Evolutionary conservation across 148 eudicot genomes (phyloP), one percentile per base, ranked within the genome.

Genomic region (Persicaria tinctoria): DNA sequence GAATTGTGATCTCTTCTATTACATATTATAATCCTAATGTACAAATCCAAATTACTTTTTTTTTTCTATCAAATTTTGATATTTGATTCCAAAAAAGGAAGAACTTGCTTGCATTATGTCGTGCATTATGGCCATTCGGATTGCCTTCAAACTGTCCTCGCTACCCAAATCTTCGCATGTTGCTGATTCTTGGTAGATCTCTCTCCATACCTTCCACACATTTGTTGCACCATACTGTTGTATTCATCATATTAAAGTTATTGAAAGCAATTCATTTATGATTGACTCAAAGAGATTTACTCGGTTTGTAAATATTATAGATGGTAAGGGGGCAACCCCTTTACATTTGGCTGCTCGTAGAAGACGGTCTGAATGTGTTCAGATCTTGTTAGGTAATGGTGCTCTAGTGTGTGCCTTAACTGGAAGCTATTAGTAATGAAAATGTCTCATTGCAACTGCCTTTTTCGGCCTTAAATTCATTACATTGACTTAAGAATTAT

Each of bases 271-370:
- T 11, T 64, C 7, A 46, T 10, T 70, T 17, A 10, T n/a, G 2
- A 48, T 72, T 62, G 73, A n/a, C 68, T 70, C 38, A 82, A 95
- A 97, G 99, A 97, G 99, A 74, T 96, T 76, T 79, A 82, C 95
- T 56, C 80, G n/a, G n/a, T n/a, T n/a, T n/a, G n/a, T n/a, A n/a
- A n/a, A n/a, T n/a, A n/a, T n/a, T n/a, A n/a, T n/a, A n/a, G n/a
- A n/a, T n/a, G n/a, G n/a, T n/a, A 90, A 96, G 83, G 99, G 99
- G 46, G 97, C 93, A 47, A 92, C 99, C 27, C 97, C 99, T 17
- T 84, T 95, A 83, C 99, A 95, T 70, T 84, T 95, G 83, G 99
- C 99, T 1, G 91, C 97, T 45, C 92, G 99, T 81, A 91, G 88
- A 80, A 88, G 88, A 63, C 85, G 88, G 76, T 84, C 99, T 0